Conservation (phyloP, 2,329 filamentous ascomycete genomes). For the Cytospora chrysosperma region DNA sequence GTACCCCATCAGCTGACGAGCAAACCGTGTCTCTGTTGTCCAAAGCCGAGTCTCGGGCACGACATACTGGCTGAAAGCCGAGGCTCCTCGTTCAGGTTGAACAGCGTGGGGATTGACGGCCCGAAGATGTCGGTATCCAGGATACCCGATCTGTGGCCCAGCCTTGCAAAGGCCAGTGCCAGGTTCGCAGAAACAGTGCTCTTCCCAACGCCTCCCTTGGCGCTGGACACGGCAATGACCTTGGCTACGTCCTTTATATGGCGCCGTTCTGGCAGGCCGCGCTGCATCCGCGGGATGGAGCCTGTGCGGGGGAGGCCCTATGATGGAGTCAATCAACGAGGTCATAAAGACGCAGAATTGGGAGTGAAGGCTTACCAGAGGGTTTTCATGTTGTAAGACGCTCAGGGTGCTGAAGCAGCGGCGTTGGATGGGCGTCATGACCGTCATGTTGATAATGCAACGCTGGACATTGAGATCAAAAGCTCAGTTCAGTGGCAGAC, state of each 20-base stretch:
- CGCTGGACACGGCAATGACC: constrained; percentile 94
- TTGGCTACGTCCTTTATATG: constrained; percentile 83
- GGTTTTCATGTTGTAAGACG: constrained; percentile 75
- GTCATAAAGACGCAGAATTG: neutral
- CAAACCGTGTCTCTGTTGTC: constrained; percentile 3
- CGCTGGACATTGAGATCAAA: neutral
- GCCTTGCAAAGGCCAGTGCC: constrained; percentile 79
- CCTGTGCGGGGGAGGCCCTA: constrained; percentile 84
- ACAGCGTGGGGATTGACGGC: constrained; percentile 86
- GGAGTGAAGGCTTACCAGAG: constrained; percentile 58
- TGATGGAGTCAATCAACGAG: neutral
- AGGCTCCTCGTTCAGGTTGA: constrained; percentile 79
- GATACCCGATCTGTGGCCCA: constrained; percentile 80
- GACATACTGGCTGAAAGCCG: constrained; percentile 67
- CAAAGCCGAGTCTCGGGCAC: neutral
- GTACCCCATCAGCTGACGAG: constrained; percentile 16
- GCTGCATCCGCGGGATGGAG: constrained; percentile 71
- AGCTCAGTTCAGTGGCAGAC: neutral
- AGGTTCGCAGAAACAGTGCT: constrained; percentile 91
- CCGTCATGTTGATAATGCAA: constrained; percentile 23
- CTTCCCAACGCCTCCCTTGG: constrained; percentile 97
- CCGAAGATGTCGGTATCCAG: constrained; percentile 97
- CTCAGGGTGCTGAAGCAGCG: constrained; percentile 52
- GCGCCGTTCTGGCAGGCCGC: constrained; percentile 76
- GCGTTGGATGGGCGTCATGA: constrained; percentile 20